These are phyloP conservation scores for Achaetomium macrosporum DNA, from an alignment of 2,329 filamentous ascomycete species.

Conservation along the genomic window DNA sequence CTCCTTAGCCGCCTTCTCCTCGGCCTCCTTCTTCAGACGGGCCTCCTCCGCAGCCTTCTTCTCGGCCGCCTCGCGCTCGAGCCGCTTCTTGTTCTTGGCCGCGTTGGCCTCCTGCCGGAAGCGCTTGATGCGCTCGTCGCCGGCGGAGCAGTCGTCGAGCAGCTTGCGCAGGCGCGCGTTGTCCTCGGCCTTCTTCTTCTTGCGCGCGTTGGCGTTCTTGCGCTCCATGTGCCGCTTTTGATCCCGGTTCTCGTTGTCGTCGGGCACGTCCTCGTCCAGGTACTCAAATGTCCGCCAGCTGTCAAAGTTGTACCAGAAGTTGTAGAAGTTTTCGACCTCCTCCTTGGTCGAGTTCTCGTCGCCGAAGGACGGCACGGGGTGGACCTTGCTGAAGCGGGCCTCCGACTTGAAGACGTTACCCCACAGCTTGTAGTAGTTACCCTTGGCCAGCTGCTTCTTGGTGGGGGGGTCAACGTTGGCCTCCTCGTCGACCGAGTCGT, in stretches of 20 bases:
- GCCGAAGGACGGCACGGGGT: constrained; percentile 84
- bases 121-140: constrained; percentile 93
- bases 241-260: constrained; percentile 98
- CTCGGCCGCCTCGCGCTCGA: constrained; percentile 87
- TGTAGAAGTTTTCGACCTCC: constrained; percentile 93
- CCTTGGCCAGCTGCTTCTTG: constrained; percentile 78
- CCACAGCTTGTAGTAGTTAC: constrained; percentile 96
- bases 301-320: constrained; percentile 99
- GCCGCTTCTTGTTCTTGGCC: constrained; percentile 90
- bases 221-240: constrained; percentile 98
- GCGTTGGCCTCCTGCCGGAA: constrained; percentile 91
- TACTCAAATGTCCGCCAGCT: constrained; percentile 98
- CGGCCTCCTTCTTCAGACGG: constrained; percentile 74
- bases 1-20: constrained; percentile 71
- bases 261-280: constrained; percentile 95
- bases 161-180: constrained; percentile 82
- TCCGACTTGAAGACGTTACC: constrained; percentile 83
- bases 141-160: constrained; percentile 76
- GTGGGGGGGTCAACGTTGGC: constrained; percentile 86
- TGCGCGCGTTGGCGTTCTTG: constrained; percentile 95
- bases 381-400: constrained; percentile 82
- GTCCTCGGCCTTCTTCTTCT: constrained; percentile 99
- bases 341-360: constrained; percentile 79
- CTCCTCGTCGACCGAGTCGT: constrained; percentile 90
- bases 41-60: constrained; percentile 84